Conservation (phyloP, 345 rosid species). For the Brassica rapa region DNA sequence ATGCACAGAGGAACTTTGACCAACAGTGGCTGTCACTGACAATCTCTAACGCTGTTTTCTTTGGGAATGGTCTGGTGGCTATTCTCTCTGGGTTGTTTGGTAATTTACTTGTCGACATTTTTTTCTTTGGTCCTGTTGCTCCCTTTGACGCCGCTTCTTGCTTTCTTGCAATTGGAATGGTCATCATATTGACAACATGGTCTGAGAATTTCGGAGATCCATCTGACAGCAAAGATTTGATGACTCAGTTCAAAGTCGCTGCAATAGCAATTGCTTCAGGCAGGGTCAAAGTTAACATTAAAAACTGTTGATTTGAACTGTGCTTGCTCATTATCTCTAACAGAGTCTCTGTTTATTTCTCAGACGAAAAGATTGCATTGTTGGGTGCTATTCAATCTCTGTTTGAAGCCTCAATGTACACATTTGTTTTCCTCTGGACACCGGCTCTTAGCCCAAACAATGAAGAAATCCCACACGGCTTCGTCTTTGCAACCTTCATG, state of each 20-base stretch:
- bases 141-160: constrained; percentile 97
- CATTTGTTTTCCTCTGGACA: constrained; percentile 98
- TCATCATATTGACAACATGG: constrained; percentile 79
- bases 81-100: constrained; percentile 85
- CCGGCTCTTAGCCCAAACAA: constrained; percentile 90
- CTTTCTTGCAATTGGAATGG: constrained; percentile 93
- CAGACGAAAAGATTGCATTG: constrained; percentile 95
- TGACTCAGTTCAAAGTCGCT: constrained; percentile 89
- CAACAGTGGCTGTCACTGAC: constrained; percentile 90
- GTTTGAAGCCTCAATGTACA: constrained; percentile 98
- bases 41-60: constrained; percentile 92
- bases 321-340: constrained; percentile 4
- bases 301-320: not conserved
- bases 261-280: constrained; percentile 96
- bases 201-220: constrained; percentile 87
- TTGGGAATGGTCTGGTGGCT: constrained; percentile 93
- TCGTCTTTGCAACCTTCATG: constrained; percentile 96
- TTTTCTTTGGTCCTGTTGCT: constrained; percentile 94
- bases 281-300: constrained; percentile 38
- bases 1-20: constrained; percentile 74
- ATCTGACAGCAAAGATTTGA: constrained; percentile 87
- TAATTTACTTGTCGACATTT: constrained; percentile 72
- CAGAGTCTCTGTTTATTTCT: not conserved
- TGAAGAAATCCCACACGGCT: constrained; percentile 95
- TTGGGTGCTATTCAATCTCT: constrained; percentile 96